Evolutionary conservation across 2,329 filamentous ascomycete species (phyloP).

Genomic region (Elsinoe perseae): DNA sequence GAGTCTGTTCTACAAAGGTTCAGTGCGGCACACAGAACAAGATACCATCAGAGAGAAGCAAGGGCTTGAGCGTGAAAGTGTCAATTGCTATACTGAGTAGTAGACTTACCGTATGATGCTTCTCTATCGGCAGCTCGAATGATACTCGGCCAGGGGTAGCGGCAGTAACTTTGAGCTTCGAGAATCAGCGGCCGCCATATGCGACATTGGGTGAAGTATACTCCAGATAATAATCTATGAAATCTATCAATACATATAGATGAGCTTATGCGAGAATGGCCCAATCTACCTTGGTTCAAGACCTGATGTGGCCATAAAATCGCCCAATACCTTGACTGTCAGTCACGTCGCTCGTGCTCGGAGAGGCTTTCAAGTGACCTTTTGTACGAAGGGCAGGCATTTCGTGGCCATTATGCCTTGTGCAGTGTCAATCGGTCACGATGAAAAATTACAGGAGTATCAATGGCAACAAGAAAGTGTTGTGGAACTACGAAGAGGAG

Average conservation of each 20-base stretch:
- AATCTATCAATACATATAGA: slow-evolving; percentile 2
- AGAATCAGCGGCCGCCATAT: background rate
- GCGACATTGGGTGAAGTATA: background rate
- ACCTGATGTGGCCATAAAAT: slow-evolving; percentile 15
- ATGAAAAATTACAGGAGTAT: no score
- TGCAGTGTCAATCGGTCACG: no score
- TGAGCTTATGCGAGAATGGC: background rate
- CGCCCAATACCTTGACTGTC: background rate
- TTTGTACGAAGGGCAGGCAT: slow-evolving; percentile 13
- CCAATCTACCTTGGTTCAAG: slow-evolving; percentile 10
- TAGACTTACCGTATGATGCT: slow-evolving; percentile 63
- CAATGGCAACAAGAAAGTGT: no score
- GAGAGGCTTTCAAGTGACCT: background rate
- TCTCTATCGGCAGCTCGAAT: slow-evolving; percentile 67
- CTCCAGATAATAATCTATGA: slow-evolving; percentile 12
- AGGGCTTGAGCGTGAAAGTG: no score
- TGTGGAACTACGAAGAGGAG: no score
- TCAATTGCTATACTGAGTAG: no score
- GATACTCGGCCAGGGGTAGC: slow-evolving; percentile 61
- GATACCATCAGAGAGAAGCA: no score
- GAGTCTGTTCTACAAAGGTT: slow-evolving; percentile 57
- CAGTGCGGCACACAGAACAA: no score
- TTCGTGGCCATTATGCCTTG: background rate
- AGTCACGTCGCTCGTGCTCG: background rate
- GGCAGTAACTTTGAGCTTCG: slow-evolving; percentile 57